These are phyloP conservation scores for Yamadazyma dendronema DNA, from an alignment of 1,139 yeast genomes.

Conservation along the genomic window DNA sequence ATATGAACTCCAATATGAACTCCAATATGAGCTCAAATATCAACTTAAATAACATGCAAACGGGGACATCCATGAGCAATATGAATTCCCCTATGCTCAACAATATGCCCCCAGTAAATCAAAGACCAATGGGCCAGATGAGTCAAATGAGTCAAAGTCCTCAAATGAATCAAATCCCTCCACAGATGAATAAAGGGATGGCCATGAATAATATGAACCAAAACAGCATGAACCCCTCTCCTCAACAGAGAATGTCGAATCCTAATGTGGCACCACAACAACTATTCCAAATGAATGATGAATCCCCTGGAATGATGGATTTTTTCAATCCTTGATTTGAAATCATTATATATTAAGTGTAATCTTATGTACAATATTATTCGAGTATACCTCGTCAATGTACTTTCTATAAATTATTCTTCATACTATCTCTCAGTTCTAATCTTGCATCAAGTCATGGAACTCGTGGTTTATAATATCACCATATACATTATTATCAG, in stretches of 20 bases:
- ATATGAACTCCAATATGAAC: background rate
- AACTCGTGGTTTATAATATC: conserved; percentile 43
- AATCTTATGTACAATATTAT: conserved; percentile 5
- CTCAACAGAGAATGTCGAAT: conserved; percentile 7
- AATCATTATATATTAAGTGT: conserved; percentile 2
- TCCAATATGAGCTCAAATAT: background rate
- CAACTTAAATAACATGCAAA: background rate
- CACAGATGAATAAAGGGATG: conserved; percentile 1
- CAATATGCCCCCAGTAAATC: conserved; percentile 11
- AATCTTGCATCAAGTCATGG: conserved; percentile 31
- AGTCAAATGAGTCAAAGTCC: conserved; percentile 2
- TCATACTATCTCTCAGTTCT: too few species aligned
- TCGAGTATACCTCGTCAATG: conserved; percentile 1
- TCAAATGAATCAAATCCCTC: background rate
- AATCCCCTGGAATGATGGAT: conserved; percentile 17
- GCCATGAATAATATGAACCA: background rate
- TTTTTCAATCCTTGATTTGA: conserved; percentile 13
- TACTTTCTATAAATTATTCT: conserved; percentile 2
- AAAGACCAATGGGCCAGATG: conserved; percentile 1
- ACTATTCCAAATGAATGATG: conserved; percentile 24
- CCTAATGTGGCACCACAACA: conserved; percentile 39
- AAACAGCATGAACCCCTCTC: conserved; percentile 7
- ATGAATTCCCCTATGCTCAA: conserved; percentile 16
- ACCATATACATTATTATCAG: conserved; percentile 28
- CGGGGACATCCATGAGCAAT: conserved; percentile 5